Percentiles rank a stretch among this genome's conserved stretches.
phyloP scores from a whole-genome alignment of 2,329 filamentous ascomycete genomes.

The Colletotrichum siamense region DNA sequence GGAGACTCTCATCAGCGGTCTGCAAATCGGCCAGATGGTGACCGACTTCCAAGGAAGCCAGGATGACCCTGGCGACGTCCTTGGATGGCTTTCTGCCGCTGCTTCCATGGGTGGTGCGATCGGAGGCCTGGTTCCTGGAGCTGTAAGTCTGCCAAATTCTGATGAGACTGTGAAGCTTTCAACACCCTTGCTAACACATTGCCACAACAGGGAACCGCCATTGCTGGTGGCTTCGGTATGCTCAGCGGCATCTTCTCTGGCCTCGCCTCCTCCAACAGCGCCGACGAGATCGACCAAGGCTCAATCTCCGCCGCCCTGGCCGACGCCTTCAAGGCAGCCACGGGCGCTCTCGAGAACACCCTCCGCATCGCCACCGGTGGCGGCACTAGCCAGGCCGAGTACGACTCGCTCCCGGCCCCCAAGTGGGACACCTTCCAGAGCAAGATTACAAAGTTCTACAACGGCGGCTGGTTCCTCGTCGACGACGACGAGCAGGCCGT shows the following conservation, averaged over 20 bases:
- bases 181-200: neutral
- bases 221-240: neutral
- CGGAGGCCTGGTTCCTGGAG: neutral
- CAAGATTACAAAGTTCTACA: conserved; percentile 19
- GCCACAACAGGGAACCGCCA: neutral
- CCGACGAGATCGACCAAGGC: neutral
- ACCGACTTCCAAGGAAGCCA: conserved; percentile 3
- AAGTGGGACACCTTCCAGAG: neutral
- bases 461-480: conserved; percentile 15
- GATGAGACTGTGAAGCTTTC: neutral
- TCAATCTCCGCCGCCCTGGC: neutral
- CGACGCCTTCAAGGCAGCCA: neutral
- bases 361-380: neutral
- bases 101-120: conserved; percentile 1
- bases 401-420: conserved; percentile 7
- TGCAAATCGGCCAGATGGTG: conserved; percentile 2
- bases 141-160: neutral
- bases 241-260: neutral
- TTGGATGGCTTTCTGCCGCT: neutral
- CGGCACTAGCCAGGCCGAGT: neutral
- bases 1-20: conserved; percentile 5
- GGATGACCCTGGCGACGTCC: neutral
- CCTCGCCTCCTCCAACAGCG: neutral
- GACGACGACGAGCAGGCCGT: conserved; percentile 10
- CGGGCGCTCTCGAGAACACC: neutral